phyloP scores from a whole-genome alignment of 306 rosid genomes.

The Vigna angularis region DNA sequence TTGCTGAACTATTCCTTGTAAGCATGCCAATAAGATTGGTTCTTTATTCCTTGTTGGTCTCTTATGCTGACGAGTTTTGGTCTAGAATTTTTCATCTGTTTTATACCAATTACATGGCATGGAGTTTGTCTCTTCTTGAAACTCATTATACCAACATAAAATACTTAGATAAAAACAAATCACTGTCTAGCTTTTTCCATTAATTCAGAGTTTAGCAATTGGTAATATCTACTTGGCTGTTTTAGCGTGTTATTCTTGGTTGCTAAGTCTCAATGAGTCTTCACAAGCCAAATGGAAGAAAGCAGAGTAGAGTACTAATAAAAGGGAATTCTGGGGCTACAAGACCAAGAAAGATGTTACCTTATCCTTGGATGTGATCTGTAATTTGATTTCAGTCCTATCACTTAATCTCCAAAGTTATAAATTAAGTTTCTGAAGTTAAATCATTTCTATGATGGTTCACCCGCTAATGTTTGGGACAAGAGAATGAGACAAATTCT shows the following conservation, averaged over 20 bases:
- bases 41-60: constrained; percentile 14
- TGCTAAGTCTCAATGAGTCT: constrained; percentile 32
- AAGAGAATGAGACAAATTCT: constrained; percentile 24
- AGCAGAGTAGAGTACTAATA: constrained; percentile 20
- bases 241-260: constrained; percentile 28
- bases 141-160: constrained; percentile 20
- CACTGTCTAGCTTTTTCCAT: constrained; percentile 10
- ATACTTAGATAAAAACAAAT: constrained; percentile 12
- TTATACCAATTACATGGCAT: background rate
- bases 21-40: constrained; percentile 13
- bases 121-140: constrained; percentile 27
- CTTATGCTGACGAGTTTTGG: constrained; percentile 14
- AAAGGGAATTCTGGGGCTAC: constrained; percentile 39
- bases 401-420: constrained; percentile 31
- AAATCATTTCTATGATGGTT: constrained; percentile 25
- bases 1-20: constrained; percentile 28
- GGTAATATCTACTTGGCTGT: constrained; percentile 32
- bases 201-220: constrained; percentile 33
- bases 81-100: constrained; percentile 9
- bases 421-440: constrained; percentile 12
- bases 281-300: constrained; percentile 43
- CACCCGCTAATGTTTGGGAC: constrained; percentile 1
- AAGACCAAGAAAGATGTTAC: constrained; percentile 27
- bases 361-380: constrained; percentile 35
- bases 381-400: constrained; percentile 34